Evolutionary conservation across 2,329 filamentous ascomycete genomes (phyloP).

Genomic region (Biscogniauxia marginata): DNA sequence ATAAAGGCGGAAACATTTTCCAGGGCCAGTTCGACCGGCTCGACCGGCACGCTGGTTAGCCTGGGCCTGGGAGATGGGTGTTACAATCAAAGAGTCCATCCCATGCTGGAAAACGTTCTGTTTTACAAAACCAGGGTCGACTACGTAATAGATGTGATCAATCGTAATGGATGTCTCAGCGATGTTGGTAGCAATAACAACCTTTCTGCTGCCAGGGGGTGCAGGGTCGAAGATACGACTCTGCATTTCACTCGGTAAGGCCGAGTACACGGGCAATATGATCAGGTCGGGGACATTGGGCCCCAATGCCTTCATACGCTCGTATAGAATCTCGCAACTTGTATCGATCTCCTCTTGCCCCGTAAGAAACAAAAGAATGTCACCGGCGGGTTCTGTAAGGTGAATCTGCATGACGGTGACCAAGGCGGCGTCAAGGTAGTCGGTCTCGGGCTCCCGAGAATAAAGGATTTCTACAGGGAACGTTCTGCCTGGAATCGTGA

Average conservation of each 20-base stretch:
- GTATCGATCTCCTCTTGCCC: slow-evolving; percentile 98
- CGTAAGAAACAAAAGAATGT: slow-evolving; percentile 95
- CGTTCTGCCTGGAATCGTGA: slow-evolving; percentile 91
- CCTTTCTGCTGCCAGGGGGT: slow-evolving; percentile 80
- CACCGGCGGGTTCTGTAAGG: slow-evolving; percentile 84
- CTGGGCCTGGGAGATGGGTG: slow-evolving; percentile 94
- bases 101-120: slow-evolving; percentile 96
- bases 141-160: slow-evolving; percentile 94
- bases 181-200: slow-evolving; percentile 97
- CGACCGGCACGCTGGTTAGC: slow-evolving; percentile 92
- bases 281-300: slow-evolving; percentile 88
- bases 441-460: slow-evolving; percentile 88
- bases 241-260: slow-evolving; percentile 89
- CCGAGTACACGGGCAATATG: slow-evolving; percentile 94
- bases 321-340: slow-evolving; percentile 84
- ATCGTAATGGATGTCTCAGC: slow-evolving; percentile 98
- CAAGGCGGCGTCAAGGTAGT: slow-evolving; percentile 92
- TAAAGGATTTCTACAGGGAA: slow-evolving; percentile 97
- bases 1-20: slow-evolving; percentile 93
- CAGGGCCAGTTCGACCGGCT: slow-evolving; percentile 90
- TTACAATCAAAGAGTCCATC: slow-evolving; percentile 95
- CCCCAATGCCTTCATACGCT: slow-evolving; percentile 94
- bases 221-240: slow-evolving; percentile 93
- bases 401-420: slow-evolving; percentile 99
- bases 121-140: slow-evolving; percentile 97